Conservation (phyloP, 169 alveolate species). For the Blepharisma undulans region DNA sequence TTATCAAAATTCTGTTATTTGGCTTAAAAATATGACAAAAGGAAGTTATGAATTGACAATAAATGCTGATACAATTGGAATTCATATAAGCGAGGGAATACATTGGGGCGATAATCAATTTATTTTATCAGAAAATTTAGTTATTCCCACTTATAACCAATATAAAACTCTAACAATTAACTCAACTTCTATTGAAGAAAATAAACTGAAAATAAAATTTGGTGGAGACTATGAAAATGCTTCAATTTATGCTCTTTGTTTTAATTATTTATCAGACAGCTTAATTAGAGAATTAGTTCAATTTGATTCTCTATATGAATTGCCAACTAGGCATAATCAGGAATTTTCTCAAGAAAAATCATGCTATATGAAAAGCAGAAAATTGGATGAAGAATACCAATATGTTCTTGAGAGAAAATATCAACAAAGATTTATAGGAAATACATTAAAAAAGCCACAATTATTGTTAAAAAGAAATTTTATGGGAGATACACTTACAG, state of each 20-base stretch:
- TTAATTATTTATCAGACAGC: background rate
- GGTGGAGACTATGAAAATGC: conserved; percentile 25
- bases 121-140: conserved; percentile 3
- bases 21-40: background rate
- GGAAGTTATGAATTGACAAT: background rate
- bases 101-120: background rate
- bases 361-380: conserved; percentile 51
- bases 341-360: conserved; percentile 22
- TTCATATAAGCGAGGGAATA: background rate
- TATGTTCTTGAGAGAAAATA: conserved; percentile 75
- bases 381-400: conserved; percentile 68
- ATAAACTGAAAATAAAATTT: background rate
- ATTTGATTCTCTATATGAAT: background rate
- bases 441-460: conserved; percentile 71
- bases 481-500: conserved; percentile 55
- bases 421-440: conserved; percentile 60
- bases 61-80: background rate
- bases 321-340: background rate
- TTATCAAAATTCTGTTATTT: background rate
- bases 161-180: background rate
- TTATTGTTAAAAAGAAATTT: conserved; percentile 62
- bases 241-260: background rate
- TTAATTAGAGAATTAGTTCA: background rate
- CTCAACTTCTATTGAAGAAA: background rate
- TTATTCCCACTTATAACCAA: background rate